Conservation (phyloP, 1,139 yeast species). For the Arxiozyma slooffiae region DNA sequence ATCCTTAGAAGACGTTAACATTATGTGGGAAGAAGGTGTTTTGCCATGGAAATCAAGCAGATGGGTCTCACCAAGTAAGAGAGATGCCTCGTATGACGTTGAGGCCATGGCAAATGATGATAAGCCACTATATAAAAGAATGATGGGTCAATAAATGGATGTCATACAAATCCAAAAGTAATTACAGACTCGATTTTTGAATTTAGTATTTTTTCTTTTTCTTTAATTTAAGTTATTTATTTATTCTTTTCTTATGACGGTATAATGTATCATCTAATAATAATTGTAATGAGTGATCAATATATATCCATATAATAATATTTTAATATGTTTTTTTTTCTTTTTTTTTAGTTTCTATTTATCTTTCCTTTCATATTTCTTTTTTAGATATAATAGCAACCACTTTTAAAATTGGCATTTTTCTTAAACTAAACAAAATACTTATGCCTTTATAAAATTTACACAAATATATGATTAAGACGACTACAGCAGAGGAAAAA, state of each 20-base stretch:
- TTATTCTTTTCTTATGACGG: no score
- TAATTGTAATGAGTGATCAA: background rate
- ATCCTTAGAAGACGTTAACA: constrained; percentile 60
- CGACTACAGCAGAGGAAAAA: no score
- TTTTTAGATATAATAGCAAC: background rate
- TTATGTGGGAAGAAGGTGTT: constrained; percentile 37
- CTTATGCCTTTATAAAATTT: background rate
- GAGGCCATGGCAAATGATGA: constrained; percentile 11
- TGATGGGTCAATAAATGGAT: constrained; percentile 6
- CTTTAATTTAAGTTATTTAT: no score
- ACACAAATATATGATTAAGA: background rate
- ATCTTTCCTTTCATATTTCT: background rate
- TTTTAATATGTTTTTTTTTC: background rate
- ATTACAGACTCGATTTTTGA: no score
- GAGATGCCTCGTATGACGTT: constrained; percentile 22
- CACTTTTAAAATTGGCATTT: background rate
- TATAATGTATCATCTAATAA: background rate
- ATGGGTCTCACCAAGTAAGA: constrained; percentile 25
- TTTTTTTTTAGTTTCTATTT: no score
- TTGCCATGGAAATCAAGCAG: constrained; percentile 37
- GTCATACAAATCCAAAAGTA: background rate
- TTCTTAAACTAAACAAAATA: no score
- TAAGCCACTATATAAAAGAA: constrained; percentile 11
- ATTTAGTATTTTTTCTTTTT: no score
- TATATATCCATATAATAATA: background rate